Evolutionary conservation across 768 basidiomycete genomes (phyloP).

Genomic region (Sarcodon aspratus): DNA sequence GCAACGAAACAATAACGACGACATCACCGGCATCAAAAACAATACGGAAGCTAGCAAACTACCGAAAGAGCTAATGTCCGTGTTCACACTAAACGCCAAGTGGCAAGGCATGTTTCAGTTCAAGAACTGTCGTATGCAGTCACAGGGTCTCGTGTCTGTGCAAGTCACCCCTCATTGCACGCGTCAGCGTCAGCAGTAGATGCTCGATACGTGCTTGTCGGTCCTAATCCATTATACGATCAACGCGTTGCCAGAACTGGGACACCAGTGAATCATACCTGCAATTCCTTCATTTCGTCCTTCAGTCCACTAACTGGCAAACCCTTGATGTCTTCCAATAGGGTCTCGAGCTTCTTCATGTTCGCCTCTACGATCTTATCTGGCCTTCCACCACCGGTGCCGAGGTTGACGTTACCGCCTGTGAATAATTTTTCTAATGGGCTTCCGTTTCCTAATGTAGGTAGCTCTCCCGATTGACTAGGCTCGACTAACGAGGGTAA

Average conservation of each 20-base stretch:
- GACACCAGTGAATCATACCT: constrained; percentile 27
- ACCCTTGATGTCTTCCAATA: constrained; percentile 52
- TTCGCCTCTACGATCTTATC: constrained; percentile 29
- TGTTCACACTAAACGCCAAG: no score
- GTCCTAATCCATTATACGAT: constrained; percentile 16
- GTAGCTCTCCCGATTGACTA: constrained; percentile 12
- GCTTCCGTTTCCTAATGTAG: constrained; percentile 21
- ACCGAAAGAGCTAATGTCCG: no score
- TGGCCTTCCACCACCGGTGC: constrained; percentile 8
- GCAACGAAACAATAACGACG: no score
- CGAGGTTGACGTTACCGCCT: constrained; percentile 4
- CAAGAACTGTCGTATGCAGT: neutral
- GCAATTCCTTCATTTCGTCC: constrained; percentile 77
- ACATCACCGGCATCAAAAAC: no score
- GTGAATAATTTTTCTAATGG: constrained; percentile 40
- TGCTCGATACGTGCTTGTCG: constrained; percentile 73
- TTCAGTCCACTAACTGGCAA: constrained; percentile 56
- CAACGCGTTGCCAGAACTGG: neutral
- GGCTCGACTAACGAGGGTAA: constrained; percentile 10
- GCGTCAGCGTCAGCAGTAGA: constrained; percentile 55
- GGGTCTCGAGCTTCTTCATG: constrained; percentile 42
- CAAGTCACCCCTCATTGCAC: constrained; percentile 42
- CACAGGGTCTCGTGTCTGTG: constrained; percentile 14
- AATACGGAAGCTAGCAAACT: no score
- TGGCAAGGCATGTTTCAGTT: no score